These are phyloP conservation scores for Thymus mandschuricus DNA, from an alignment of 257 asterid genomes.

Conservation along the genomic window DNA sequence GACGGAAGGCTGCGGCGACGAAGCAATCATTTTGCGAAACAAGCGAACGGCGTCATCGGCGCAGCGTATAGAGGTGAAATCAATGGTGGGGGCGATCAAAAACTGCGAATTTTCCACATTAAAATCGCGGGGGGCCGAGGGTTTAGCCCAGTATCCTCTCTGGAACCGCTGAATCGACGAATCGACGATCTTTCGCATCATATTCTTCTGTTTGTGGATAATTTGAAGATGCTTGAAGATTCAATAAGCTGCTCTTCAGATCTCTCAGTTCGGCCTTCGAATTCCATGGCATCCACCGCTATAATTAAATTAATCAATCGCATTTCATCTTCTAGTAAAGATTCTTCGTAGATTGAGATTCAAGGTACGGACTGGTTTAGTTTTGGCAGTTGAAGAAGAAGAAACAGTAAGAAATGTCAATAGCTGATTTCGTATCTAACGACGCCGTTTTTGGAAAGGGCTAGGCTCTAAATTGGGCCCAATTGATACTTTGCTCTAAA, in stretches of 20 bases:
- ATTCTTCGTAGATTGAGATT: no score
- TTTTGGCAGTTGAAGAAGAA: no score
- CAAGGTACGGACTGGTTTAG: no score
- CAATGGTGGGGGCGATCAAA: constrained; percentile 10
- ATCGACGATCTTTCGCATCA: constrained; percentile 13
- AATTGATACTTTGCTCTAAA: no score
- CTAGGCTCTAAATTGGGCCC: no score
- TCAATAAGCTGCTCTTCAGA: neutral
- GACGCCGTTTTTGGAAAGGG: no score
- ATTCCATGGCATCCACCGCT: neutral
- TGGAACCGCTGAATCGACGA: constrained; percentile 8
- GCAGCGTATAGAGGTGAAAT: constrained; percentile 16
- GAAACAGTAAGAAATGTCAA: no score
- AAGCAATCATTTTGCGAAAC: constrained; percentile 28
- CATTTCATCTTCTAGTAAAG: no score
- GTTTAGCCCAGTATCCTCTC: constrained; percentile 13
- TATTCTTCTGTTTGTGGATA: neutral
- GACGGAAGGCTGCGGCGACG: constrained; percentile 39
- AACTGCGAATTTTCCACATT: constrained; percentile 1
- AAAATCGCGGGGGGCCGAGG: neutral
- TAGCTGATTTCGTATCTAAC: no score
- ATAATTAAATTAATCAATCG: no score
- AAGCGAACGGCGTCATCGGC: constrained; percentile 36
- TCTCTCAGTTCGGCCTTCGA: neutral
- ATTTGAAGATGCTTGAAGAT: neutral